Conservation (phyloP, 164 flowering plant species). For the Sedum album region DNA sequence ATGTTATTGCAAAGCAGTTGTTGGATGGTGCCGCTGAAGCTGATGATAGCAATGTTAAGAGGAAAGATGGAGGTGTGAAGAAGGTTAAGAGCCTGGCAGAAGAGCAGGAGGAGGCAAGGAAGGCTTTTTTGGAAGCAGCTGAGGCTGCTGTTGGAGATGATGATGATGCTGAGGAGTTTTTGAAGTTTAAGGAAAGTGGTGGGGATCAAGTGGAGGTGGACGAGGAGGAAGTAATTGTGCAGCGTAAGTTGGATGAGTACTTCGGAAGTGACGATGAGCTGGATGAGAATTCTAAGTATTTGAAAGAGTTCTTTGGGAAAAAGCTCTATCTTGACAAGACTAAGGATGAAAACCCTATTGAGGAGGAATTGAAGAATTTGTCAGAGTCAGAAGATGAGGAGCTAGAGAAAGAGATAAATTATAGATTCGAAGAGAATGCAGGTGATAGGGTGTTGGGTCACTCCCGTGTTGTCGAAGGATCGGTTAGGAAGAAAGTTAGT, state of each 20-base stretch:
- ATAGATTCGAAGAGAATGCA: constrained; percentile 59
- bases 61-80: constrained; percentile 5
- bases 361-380: constrained; percentile 27
- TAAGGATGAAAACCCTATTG: constrained; percentile 14
- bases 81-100: constrained; percentile 40
- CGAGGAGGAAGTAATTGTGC: constrained; percentile 23
- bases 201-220: constrained; percentile 16
- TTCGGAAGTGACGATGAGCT: constrained; percentile 42
- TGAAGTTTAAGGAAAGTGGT: constrained; percentile 38
- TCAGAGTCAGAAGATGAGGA: constrained; percentile 62
- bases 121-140: constrained; percentile 28
- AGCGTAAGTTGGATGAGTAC: constrained; percentile 39
- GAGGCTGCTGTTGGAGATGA: constrained; percentile 22
- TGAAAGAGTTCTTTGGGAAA: constrained; percentile 57
- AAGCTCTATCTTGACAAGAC: constrained; percentile 55
- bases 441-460: constrained; percentile 72
- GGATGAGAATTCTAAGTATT: constrained; percentile 50
- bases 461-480: constrained; percentile 53
- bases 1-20: constrained; percentile 62
- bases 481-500: constrained; percentile 73
- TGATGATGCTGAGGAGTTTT: constrained; percentile 38
- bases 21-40: constrained; percentile 65
- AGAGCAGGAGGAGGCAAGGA: constrained; percentile 62
- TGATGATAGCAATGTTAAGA: constrained; percentile 22
- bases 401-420: constrained; percentile 50